Percentiles rank a stretch among this genome's conserved stretches.
phyloP scores from a whole-genome alignment of 164 flowering plant genomes.

The Chloranthus sessilifolius region DNA sequence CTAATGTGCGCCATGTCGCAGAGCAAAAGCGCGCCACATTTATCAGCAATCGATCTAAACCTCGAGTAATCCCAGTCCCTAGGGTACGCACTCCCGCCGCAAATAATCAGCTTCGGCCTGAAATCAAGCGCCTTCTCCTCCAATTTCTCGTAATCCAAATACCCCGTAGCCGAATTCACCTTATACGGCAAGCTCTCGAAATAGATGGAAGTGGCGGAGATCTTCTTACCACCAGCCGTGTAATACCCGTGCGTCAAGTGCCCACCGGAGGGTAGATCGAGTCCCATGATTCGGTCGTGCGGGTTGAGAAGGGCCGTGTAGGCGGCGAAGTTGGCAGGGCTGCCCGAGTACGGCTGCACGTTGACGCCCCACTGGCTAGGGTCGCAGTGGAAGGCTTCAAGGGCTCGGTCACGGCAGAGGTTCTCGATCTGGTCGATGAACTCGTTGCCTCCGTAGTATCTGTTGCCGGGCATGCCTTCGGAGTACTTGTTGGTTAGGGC shows the following conservation, averaged over 20 bases:
- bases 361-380: conserved; percentile 88
- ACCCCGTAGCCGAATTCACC: conserved; percentile 74
- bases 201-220: conserved; percentile 93
- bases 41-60: conserved; percentile 75
- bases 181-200: conserved; percentile 99
- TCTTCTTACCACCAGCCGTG: conserved; percentile 92
- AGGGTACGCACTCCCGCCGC: conserved; percentile 97
- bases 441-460: conserved; percentile 98
- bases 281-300: conserved; percentile 95
- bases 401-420: conserved; percentile 78
- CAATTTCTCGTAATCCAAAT: conserved; percentile 81
- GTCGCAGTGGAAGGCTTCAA: conserved; percentile 62
- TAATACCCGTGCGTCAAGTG: conserved; percentile 96
- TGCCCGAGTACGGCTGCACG: conserved; percentile 95
- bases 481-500: conserved; percentile 97
- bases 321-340: conserved; percentile 97
- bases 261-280: conserved; percentile 94
- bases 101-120: conserved; percentile 87
- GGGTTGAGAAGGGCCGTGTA: conserved; percentile 91
- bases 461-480: conserved; percentile 97
- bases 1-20: conserved; percentile 99
- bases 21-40: conserved; percentile 84
- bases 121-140: conserved; percentile 99
- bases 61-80: conserved; percentile 91
- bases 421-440: conserved; percentile 95